These are phyloP conservation scores for Aspergillus nanangensis DNA, from an alignment of 495 filamentous ascomycete genomes.

Conservation along the genomic window DNA sequence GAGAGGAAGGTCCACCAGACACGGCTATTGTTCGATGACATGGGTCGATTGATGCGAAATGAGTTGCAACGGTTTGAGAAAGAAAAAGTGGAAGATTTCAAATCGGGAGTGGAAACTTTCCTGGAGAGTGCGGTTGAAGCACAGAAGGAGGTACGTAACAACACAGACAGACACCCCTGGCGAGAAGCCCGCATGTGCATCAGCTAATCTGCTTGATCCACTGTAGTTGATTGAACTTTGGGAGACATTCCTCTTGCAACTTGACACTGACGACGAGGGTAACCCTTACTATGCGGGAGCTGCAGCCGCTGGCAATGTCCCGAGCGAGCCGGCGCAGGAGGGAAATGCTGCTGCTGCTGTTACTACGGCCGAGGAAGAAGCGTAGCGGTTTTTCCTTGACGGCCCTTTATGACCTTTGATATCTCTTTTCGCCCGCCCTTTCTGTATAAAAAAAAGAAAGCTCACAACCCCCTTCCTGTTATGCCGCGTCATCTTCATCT, in stretches of 20 bases:
- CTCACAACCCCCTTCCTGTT: slow-evolving; percentile 1
- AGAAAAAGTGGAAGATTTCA: slow-evolving; percentile 99
- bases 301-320: slow-evolving; percentile 16
- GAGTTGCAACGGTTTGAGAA: slow-evolving; percentile 93
- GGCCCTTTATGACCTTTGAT: not conserved
- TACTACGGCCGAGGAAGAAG: slow-evolving; percentile 33
- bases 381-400: slow-evolving; percentile 13
- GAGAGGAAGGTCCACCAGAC: slow-evolving; percentile 92
- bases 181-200: too few relatives aligned
- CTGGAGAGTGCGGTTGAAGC: slow-evolving; percentile 94
- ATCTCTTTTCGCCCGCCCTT: not conserved
- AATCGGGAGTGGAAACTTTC: slow-evolving; percentile 95
- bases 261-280: slow-evolving; percentile 89
- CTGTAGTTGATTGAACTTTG: slow-evolving; percentile 90
- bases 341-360: slow-evolving; percentile 25
- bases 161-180: too few relatives aligned
- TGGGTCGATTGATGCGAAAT: slow-evolving; percentile 86
- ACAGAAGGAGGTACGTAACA: slow-evolving; percentile 97
- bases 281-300: slow-evolving; percentile 69
- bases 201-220: too few relatives aligned
- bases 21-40: slow-evolving; percentile 89
- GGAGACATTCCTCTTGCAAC: slow-evolving; percentile 95
- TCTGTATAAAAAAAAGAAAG: slow-evolving; percentile 17
- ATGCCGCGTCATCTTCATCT: not conserved
- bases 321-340: slow-evolving; percentile 19